Conservation (phyloP, 2,329 filamentous ascomycete genomes). For the Monosporascus sp. region DNA sequence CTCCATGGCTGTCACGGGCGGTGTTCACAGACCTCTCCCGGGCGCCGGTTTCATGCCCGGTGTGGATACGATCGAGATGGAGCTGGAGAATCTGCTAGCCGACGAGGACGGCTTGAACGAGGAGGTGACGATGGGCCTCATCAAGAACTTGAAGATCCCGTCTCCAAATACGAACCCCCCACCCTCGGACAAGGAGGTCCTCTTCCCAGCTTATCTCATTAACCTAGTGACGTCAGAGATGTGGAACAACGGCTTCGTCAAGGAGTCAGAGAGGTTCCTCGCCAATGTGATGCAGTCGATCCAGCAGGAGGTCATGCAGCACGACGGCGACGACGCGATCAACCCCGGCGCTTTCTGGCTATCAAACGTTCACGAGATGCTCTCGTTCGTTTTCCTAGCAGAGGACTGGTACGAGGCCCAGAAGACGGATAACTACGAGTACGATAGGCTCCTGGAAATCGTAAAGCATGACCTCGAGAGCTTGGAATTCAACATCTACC, state of each 20-base stretch:
- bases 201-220: constrained; percentile 98
- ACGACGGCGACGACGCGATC: constrained; percentile 94
- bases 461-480: constrained; percentile 98
- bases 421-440: constrained; percentile 99
- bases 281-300: constrained; percentile 99
- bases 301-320: constrained; percentile 98
- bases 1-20: constrained; percentile 80
- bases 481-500: constrained; percentile 99
- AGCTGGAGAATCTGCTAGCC: constrained; percentile 87
- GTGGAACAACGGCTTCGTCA: constrained; percentile 99
- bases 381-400: constrained; percentile 97
- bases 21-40: constrained; percentile 62
- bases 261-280: constrained; percentile 97
- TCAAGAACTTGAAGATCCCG: constrained; percentile 94
- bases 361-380: constrained; percentile 98
- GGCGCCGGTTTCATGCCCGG: constrained; percentile 74
- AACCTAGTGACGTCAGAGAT: constrained; percentile 99
- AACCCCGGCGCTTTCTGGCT: constrained; percentile 98
- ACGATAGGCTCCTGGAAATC: constrained; percentile 93
- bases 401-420: constrained; percentile 99
- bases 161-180: constrained; percentile 79
- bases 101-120: constrained; percentile 96
- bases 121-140: constrained; percentile 92
- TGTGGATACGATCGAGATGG: constrained; percentile 87
- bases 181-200: constrained; percentile 94